Evolutionary conservation across 1,139 yeast species (phyloP), one percentile per base, ranked within the genome.

Genomic region (Sugiyamaella grinbergsii): DNA sequence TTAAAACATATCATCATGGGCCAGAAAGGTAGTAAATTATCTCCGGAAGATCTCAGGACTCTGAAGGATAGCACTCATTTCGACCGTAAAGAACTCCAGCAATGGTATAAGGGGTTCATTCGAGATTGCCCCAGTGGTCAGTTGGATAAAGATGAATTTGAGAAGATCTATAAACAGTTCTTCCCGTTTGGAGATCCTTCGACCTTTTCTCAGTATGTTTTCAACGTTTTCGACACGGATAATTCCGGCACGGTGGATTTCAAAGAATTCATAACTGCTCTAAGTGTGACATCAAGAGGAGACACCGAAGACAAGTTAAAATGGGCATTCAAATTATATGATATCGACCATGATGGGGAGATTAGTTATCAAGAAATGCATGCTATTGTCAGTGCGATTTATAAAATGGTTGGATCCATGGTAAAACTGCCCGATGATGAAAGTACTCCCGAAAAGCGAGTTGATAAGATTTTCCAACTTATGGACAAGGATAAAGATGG

Each of bases 151-250:
- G 88, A 85, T 49, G 98, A 93, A 65, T 90, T 94, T 68, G 83
- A 87, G 58, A 88, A 87, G 68, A 91, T 93, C 18, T 94, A 90
- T 72, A 89, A 88, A 68, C 98, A 93, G 66, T 94, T 91, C 69
- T 94, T 94, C 74, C 99, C 99, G 18, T 94, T 94, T 74, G 99
- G 99, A 1, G 96, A 93, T 63, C 96, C 98, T 0, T 80, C 85
- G 10, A 93, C 90, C 53, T 94, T 90, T 71, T 88, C 96, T 54
- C 89, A 82, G 56, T 87, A 85, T 62, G 83, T 94, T 26, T 94
- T 94, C 70, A 81, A 83, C 54, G 95, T 89, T 8, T 91, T 93
- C 68, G 98, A 94, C 67, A 78, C 80, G 49, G 95, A 90, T 67
- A 77, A 80, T 61, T 81, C 82, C 57, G 96, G 95, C 26, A 79